These are phyloP conservation scores for Colletotrichum musae DNA, from an alignment of 2,329 filamentous ascomycete genomes.

Conservation along the genomic window DNA sequence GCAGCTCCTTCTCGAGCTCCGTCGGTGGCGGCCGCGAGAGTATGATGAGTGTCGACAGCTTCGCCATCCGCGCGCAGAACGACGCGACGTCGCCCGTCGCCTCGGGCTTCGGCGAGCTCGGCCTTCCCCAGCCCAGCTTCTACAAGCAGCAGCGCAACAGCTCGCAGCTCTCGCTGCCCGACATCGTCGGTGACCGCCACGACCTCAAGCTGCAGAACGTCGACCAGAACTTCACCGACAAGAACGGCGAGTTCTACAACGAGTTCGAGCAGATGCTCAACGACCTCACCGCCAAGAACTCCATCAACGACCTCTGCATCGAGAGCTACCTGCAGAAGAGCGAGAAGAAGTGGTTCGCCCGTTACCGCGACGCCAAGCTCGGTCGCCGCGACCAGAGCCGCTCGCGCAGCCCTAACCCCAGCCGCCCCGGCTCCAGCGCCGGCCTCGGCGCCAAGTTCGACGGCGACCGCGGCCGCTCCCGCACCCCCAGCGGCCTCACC, in stretches of 20 bases:
- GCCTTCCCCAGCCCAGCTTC: slow-evolving; percentile 37
- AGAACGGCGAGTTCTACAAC: slow-evolving; percentile 72
- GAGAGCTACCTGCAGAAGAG: slow-evolving; percentile 75
- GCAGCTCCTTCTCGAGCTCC: slow-evolving; percentile 39
- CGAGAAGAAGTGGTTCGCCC: slow-evolving; percentile 77
- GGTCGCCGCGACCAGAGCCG: slow-evolving; percentile 57
- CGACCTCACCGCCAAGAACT: slow-evolving; percentile 67
- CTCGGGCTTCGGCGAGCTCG: slow-evolving; percentile 33
- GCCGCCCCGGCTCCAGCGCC: slow-evolving; percentile 38
- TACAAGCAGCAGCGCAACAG: slow-evolving; percentile 53
- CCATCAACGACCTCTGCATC: slow-evolving; percentile 72
- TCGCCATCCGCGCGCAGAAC: slow-evolving; percentile 45
- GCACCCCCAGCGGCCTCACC: slow-evolving; percentile 49
- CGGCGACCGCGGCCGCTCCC: slow-evolving; percentile 44
- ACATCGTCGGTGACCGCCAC: slow-evolving; percentile 72
- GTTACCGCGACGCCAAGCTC: slow-evolving; percentile 71
- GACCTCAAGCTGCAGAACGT: slow-evolving; percentile 76
- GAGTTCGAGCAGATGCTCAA: slow-evolving; percentile 72
- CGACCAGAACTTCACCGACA: slow-evolving; percentile 77
- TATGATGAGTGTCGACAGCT: slow-evolving; percentile 45
- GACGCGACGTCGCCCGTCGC: slow-evolving; percentile 25
- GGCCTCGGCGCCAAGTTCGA: slow-evolving; percentile 43
- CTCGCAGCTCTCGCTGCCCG: slow-evolving; percentile 67
- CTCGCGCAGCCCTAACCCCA: slow-evolving; percentile 50
- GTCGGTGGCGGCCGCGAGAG: slow-evolving; percentile 36